Evolutionary conservation across 176 grass and related monocot species (phyloP).

Genomic region (Echinochloa phyllopogon): DNA sequence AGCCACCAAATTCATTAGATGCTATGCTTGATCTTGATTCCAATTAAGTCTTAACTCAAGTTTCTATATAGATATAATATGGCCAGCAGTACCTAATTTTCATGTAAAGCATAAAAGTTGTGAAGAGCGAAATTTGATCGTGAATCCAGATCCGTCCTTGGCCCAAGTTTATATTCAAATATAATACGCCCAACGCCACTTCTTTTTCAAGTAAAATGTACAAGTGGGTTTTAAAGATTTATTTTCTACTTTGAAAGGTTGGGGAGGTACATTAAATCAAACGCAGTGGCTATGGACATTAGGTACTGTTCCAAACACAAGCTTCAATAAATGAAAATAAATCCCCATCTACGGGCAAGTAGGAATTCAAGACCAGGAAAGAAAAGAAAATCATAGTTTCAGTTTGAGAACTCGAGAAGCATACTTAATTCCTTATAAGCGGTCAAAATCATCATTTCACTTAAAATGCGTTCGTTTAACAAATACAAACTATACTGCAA

Average conservation of each 20-base stretch:
- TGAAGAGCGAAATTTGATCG: neutral
- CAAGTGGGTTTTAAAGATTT: neutral
- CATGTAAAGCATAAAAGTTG: neutral
- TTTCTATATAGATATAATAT: neutral
- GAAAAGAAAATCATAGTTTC: neutral
- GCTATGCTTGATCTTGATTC: neutral
- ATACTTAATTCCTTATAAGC: neutral
- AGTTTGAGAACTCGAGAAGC: neutral
- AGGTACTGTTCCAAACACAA: constrained; percentile 26
- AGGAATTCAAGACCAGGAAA: constrained; percentile 11
- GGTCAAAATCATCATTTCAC: constrained; percentile 1
- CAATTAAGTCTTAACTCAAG: neutral
- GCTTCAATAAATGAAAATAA: constrained; percentile 33
- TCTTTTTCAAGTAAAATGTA: neutral
- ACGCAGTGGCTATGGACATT: neutral
- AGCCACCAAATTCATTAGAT: neutral
- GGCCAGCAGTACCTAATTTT: neutral
- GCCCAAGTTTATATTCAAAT: constrained; percentile 29
- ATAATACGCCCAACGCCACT: constrained; percentile 1
- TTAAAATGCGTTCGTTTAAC: neutral
- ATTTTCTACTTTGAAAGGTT: constrained; percentile 11
- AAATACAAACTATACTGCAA: neutral
- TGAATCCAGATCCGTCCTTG: neutral
- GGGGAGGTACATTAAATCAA: constrained; percentile 23
- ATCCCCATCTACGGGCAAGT: constrained; percentile 4